Evolutionary conservation across 2,329 filamentous ascomycete genomes (phyloP).

Genomic region (Aspergillus fijiensis): DNA sequence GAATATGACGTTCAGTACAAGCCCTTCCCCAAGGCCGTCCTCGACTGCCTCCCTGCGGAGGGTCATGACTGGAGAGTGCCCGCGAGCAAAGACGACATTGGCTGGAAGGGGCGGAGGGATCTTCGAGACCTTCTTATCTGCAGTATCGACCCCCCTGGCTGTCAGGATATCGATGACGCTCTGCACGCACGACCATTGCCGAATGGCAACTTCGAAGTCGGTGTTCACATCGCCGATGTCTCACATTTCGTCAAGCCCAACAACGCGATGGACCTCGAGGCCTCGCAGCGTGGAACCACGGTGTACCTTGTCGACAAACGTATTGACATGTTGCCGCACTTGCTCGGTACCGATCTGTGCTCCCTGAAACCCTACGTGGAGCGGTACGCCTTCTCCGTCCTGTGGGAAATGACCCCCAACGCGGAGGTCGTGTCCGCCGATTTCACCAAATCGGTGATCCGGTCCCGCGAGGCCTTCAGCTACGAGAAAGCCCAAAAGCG

Average conservation of each 20-base stretch:
- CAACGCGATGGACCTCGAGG: constrained; percentile 95
- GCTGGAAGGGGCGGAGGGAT: constrained; percentile 83
- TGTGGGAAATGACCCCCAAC: constrained; percentile 84
- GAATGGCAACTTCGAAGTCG: constrained; percentile 93
- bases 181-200: constrained; percentile 80
- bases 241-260: constrained; percentile 97
- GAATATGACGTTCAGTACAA: constrained; percentile 98
- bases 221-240: constrained; percentile 98
- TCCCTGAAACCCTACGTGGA: constrained; percentile 98
- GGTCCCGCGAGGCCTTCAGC: constrained; percentile 93
- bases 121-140: constrained; percentile 84
- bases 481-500: constrained; percentile 94
- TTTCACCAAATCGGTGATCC: constrained; percentile 97
- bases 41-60: constrained; percentile 88
- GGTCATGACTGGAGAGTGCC: constrained; percentile 95
- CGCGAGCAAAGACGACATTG: constrained; percentile 71
- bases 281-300: constrained; percentile 88
- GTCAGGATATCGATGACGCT: constrained; percentile 97
- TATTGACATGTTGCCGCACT: constrained; percentile 97
- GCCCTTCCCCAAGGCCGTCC: constrained; percentile 90
- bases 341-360: constrained; percentile 93
- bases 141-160: constrained; percentile 94
- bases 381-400: constrained; percentile 78
- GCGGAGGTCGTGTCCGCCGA: constrained; percentile 81
- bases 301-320: constrained; percentile 98